Evolutionary conservation across 106 monocot genomes (phyloP).

Genomic region (Triglochin maritima): DNA sequence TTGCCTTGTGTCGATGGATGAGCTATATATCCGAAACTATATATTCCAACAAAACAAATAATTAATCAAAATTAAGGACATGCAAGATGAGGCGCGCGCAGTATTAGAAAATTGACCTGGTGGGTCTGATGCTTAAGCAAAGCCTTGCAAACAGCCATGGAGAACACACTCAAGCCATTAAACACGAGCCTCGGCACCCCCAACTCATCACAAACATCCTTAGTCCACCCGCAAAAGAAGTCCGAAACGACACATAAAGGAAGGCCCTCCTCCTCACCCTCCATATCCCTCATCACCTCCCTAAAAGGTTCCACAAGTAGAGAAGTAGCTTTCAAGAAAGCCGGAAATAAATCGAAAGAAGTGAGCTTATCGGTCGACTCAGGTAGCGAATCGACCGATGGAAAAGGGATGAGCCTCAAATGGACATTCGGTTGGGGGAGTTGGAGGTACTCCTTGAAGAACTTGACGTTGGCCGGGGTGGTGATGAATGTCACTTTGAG

Average conservation of each 20-base stretch:
- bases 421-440: constrained; percentile 15
- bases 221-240: constrained; percentile 34
- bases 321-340: constrained; percentile 11
- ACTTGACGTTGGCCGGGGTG: constrained; percentile 27
- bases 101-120: not conserved
- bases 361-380: constrained; percentile 20
- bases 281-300: not conserved
- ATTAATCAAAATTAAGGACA: no score
- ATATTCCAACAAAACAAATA: no score
- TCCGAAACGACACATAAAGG: constrained; percentile 32
- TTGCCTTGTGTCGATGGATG: no score
- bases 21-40: no score
- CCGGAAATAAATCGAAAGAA: constrained; percentile 3
- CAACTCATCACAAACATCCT: constrained; percentile 8
- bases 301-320: constrained; percentile 8
- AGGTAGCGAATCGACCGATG: constrained; percentile 7
- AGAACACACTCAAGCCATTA: constrained; percentile 40
- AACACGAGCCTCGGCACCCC: constrained; percentile 39
- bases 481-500: constrained; percentile 38
- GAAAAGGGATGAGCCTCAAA: constrained; percentile 16
- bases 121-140: not conserved
- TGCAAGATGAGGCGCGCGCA: no score
- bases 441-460: constrained; percentile 22
- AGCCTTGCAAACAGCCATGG: constrained; percentile 23
- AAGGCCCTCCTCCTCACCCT: not conserved